phyloP scores from a whole-genome alignment of 441 rosid species.

The Populus hybrid region DNA sequence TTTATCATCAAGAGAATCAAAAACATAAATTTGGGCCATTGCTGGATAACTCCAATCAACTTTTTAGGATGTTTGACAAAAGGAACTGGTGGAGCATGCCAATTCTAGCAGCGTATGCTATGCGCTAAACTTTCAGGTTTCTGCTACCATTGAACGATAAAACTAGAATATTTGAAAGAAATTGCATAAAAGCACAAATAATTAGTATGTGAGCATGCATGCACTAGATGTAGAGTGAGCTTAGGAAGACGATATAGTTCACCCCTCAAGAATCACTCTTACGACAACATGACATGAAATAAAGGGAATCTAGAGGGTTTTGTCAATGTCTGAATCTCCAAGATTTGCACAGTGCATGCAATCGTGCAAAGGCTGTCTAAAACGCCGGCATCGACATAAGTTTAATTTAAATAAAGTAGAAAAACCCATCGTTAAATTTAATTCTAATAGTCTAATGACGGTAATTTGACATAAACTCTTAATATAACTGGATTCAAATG shows the following conservation, averaged over 20 bases:
- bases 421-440: too few relatives aligned
- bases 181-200: neutral
- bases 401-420: too few relatives aligned
- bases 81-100: neutral
- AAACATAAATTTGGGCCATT: neutral
- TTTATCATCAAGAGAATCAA: neutral
- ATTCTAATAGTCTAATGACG: too few relatives aligned
- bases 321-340: neutral
- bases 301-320: neutral
- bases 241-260: neutral
- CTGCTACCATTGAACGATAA: neutral
- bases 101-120: neutral
- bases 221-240: neutral
- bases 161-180: neutral
- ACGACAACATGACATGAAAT: slow-evolving; percentile 10
- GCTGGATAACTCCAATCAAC: neutral
- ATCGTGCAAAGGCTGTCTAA: neutral
- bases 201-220: neutral
- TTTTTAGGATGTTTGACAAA: neutral
- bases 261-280: neutral
- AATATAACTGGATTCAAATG: too few relatives aligned
- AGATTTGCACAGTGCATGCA: neutral
- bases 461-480: too few relatives aligned
- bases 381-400: neutral
- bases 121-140: neutral